phyloP scores from a whole-genome alignment of 148 eudicot species.

The Vaccinium macrocarpon region DNA sequence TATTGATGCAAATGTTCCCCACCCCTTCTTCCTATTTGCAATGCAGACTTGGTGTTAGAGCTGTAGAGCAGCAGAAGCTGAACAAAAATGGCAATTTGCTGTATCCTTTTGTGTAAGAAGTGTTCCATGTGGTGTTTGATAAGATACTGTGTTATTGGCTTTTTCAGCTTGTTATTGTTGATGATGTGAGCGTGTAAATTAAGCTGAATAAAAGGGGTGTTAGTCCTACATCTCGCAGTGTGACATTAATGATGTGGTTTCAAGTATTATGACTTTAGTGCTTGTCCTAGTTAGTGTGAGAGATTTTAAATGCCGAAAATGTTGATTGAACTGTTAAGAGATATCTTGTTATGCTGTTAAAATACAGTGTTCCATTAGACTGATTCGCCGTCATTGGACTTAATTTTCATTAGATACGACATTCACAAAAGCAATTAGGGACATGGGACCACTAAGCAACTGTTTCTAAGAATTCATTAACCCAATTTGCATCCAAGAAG shows the following conservation, averaged over 20 bases:
- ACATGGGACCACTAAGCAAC: neutral
- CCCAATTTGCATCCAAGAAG: neutral
- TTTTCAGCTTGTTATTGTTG: conserved; percentile 5
- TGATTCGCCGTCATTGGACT: neutral
- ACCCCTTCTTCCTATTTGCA: conserved; percentile 14
- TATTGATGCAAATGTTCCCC: conserved; percentile 1
- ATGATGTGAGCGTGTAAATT: neutral
- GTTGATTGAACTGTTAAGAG: neutral
- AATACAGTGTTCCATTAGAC: neutral
- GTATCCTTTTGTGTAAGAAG: conserved; percentile 12
- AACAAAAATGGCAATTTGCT: conserved; percentile 13
- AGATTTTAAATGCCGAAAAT: neutral
- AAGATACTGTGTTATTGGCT: neutral
- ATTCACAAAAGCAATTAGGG: neutral
- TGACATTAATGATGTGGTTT: neutral
- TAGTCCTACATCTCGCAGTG: neutral
- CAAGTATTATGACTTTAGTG: neutral
- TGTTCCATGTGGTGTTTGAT: conserved; percentile 10
- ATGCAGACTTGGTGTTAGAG: conserved; percentile 52
- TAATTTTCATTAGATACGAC: neutral
- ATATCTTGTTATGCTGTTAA: neutral
- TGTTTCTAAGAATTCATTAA: neutral
- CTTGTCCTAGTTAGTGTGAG: conserved; percentile 3
- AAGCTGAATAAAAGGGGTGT: neutral
- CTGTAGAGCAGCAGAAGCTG: conserved; percentile 29